Conservation (phyloP, 768 basidiomycete species). For the Nevesoporus exiguus region DNA sequence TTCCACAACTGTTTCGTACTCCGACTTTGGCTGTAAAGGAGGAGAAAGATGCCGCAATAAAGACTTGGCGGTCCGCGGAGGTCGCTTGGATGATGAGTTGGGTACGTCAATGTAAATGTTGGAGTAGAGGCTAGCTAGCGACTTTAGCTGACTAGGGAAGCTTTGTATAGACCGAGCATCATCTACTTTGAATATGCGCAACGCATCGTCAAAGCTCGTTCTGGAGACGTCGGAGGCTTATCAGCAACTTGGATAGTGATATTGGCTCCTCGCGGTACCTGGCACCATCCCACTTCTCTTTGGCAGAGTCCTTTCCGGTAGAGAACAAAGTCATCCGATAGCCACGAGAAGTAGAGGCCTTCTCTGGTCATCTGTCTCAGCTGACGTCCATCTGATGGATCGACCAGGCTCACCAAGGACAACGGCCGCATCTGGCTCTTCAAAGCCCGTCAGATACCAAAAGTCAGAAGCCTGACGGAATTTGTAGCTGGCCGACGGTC, state of each 20-base stretch:
- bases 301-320: slow-evolving; percentile 63
- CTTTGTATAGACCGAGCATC: slow-evolving; percentile 55
- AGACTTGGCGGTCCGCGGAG: slow-evolving; percentile 45
- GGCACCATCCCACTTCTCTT: slow-evolving; percentile 93
- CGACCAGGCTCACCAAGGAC: slow-evolving; percentile 58
- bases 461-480: slow-evolving; percentile 91
- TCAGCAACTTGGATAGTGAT: neutral
- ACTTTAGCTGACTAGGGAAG: slow-evolving; percentile 58
- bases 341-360: slow-evolving; percentile 63
- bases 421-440: slow-evolving; percentile 88
- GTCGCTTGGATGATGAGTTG: slow-evolving; percentile 35
- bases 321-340: slow-evolving; percentile 89
- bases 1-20: slow-evolving; percentile 56
- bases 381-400: neutral
- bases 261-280: slow-evolving; percentile 36
- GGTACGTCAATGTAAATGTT: slow-evolving; percentile 54
- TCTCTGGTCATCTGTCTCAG: slow-evolving; percentile 46
- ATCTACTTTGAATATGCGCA: slow-evolving; percentile 73
- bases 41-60: slow-evolving; percentile 51
- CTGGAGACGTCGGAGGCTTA: slow-evolving; percentile 29
- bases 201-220: slow-evolving; percentile 64
- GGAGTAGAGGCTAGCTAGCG: slow-evolving; percentile 45
- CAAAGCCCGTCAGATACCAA: slow-evolving; percentile 95
- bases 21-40: slow-evolving; percentile 30
- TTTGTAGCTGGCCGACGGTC: slow-evolving; percentile 66